Conservation (phyloP, 768 basidiomycete species). For the Tremella yokohamensis region DNA sequence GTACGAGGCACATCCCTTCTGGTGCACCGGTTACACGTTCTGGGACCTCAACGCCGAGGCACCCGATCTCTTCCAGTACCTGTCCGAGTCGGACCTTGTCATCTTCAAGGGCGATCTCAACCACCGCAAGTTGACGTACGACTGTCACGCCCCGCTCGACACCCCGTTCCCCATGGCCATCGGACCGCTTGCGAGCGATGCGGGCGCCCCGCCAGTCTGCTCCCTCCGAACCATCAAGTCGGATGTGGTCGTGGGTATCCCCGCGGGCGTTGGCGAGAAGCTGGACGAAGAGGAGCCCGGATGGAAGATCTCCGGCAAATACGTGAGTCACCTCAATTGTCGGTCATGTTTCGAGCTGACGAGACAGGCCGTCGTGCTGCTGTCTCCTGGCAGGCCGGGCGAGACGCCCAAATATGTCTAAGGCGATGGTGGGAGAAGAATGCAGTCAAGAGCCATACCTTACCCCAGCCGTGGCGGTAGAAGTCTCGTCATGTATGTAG, state of each 20-base stretch:
- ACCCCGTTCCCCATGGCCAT: constrained; percentile 88
- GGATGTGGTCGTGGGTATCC: constrained; percentile 75
- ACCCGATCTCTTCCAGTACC: constrained; percentile 71
- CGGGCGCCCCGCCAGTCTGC: constrained; percentile 81
- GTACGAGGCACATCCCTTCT: constrained; percentile 62
- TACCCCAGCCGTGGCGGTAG: background rate
- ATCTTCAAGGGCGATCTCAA: constrained; percentile 91
- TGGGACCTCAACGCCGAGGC: constrained; percentile 50
- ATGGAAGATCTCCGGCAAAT: constrained; percentile 98
- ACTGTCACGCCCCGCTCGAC: constrained; percentile 54
- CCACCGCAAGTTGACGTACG: constrained; percentile 61
- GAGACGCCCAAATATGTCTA: constrained; percentile 68
- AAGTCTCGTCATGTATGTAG: background rate
- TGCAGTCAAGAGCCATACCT: background rate
- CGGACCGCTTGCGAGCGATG: constrained; percentile 81
- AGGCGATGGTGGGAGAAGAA: too few relatives aligned
- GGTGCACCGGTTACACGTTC: constrained; percentile 88
- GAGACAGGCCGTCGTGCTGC: constrained; percentile 68
- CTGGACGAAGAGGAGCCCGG: constrained; percentile 83
- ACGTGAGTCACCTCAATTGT: constrained; percentile 60
- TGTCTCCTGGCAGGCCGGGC: constrained; percentile 83
- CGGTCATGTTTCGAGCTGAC: background rate
- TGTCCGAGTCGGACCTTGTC: constrained; percentile 84
- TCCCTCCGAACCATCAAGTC: constrained; percentile 90
- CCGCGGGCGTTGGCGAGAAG: constrained; percentile 60